phyloP scores from a whole-genome alignment of 345 rosid species.

The Gynandropsis gynandra region DNA sequence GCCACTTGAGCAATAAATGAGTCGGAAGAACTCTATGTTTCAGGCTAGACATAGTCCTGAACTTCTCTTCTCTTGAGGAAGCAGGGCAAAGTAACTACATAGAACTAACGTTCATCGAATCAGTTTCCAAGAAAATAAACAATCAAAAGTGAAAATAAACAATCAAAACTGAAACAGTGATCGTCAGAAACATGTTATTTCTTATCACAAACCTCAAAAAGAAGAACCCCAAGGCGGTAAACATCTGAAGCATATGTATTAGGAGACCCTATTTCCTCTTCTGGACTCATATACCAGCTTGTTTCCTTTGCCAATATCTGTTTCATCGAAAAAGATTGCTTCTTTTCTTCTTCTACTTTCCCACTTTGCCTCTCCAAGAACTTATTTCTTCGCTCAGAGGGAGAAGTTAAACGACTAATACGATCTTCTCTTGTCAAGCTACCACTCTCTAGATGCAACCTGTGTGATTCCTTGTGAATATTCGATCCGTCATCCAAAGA shows the following conservation, averaged over 20 bases:
- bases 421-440: conserved; percentile 34
- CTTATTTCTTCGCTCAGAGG: no score
- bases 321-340: conserved; percentile 79
- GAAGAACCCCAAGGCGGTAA: conserved; percentile 78
- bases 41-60: conserved; percentile 81
- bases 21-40: conserved; percentile 97
- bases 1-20: conserved; percentile 71
- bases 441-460: conserved; percentile 35
- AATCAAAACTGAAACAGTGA: conserved; percentile 6
- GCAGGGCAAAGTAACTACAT: conserved; percentile 62
- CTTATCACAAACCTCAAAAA: conserved; percentile 64
- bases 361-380: conserved; percentile 26
- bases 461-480: conserved; percentile 40
- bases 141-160: neutral
- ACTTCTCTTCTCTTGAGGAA: conserved; percentile 62
- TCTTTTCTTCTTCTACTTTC: conserved; percentile 53
- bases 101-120: conserved; percentile 28
- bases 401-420: no score
- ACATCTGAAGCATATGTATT: conserved; percentile 80
- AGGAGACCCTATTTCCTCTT: conserved; percentile 57
- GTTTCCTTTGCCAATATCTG: conserved; percentile 73
- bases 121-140: conserved; percentile 18
- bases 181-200: neutral
- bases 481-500: conserved; percentile 60
- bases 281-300: conserved; percentile 87